These are phyloP conservation scores for Phytophthora kernoviae DNA, from an alignment of 352 stramenopile species.

Conservation along the genomic window DNA sequence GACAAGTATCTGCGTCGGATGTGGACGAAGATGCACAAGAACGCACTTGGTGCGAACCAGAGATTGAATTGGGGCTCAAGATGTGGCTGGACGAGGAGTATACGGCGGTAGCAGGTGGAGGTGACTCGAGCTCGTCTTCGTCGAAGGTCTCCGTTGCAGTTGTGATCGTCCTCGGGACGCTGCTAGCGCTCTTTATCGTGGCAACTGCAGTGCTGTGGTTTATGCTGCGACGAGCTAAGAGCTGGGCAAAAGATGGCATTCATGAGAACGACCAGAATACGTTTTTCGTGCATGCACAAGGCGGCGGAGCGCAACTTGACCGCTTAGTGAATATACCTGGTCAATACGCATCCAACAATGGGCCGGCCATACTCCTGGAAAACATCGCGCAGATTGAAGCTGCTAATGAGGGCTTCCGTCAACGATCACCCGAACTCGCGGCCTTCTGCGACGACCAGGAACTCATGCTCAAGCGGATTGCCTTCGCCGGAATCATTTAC, in stretches of 20 bases:
- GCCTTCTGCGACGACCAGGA: slow-evolving; percentile 44
- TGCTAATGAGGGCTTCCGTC: slow-evolving; percentile 38
- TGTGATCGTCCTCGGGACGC: slow-evolving; percentile 23
- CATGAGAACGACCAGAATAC: slow-evolving; percentile 32
- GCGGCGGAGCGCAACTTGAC: slow-evolving; percentile 1
- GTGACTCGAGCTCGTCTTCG: slow-evolving; percentile 11
- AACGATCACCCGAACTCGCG: slow-evolving; percentile 30
- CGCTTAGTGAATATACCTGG: slow-evolving; percentile 14
- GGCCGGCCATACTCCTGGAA: slow-evolving; percentile 22
- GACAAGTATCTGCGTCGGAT: slow-evolving; percentile 5
- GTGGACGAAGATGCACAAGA: slow-evolving; percentile 19
- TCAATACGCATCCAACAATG: slow-evolving; percentile 28
- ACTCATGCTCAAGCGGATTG: slow-evolving; percentile 44
- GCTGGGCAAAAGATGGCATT: slow-evolving; percentile 27
- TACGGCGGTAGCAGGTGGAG: background rate
- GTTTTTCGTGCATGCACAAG: slow-evolving; percentile 31
- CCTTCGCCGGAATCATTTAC: slow-evolving; percentile 36
- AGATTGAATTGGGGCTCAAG: slow-evolving; percentile 28
- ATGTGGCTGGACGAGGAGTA: slow-evolving; percentile 32
- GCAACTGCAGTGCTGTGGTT: slow-evolving; percentile 22
- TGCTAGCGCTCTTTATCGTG: slow-evolving; percentile 28
- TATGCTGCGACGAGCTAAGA: slow-evolving; percentile 22
- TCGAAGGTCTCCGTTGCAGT: slow-evolving; percentile 22
- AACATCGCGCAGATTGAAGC: slow-evolving; percentile 37
- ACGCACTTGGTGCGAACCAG: slow-evolving; percentile 38